phyloP scores from a whole-genome alignment of 345 rosid species.

The Linum tenue region DNA sequence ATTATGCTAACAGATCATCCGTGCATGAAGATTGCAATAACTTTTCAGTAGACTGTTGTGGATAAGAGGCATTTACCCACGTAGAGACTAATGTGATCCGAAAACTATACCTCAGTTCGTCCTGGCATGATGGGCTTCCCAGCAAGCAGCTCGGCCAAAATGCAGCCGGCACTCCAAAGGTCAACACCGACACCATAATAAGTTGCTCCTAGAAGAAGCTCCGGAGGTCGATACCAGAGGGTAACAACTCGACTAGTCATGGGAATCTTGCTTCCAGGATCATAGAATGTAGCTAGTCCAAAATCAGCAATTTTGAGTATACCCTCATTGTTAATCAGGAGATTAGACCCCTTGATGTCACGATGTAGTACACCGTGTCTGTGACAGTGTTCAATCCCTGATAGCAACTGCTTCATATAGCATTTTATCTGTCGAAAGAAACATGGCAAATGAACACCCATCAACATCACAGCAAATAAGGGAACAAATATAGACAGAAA shows the following conservation, averaged over 20 bases:
- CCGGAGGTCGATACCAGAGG: constrained; percentile 94
- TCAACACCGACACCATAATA: constrained; percentile 66
- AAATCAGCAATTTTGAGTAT: constrained; percentile 81
- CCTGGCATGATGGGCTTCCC: constrained; percentile 92
- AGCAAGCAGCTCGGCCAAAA: constrained; percentile 77
- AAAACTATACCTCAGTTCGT: constrained; percentile 59
- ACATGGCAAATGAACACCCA: not conserved
- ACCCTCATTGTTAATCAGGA: constrained; percentile 73
- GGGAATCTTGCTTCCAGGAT: constrained; percentile 47
- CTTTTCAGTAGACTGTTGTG: too few relatives aligned
- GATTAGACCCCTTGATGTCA: constrained; percentile 83
- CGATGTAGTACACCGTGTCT: constrained; percentile 69
- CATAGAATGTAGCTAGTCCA: constrained; percentile 75
- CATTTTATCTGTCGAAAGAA: constrained; percentile 55
- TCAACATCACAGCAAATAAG: not conserved
- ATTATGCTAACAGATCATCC: too few relatives aligned
- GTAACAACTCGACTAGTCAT: constrained; percentile 92
- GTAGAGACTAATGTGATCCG: not conserved
- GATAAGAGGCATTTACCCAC: too few relatives aligned
- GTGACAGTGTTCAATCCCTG: constrained; percentile 92
- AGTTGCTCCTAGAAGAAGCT: constrained; percentile 88
- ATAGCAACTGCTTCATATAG: constrained; percentile 70
- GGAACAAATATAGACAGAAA: not conserved
- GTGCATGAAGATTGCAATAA: too few relatives aligned
- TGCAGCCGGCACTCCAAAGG: constrained; percentile 97